Evolutionary conservation across 352 stramenopile genomes (phyloP), one percentile per base, ranked within the genome.

Genomic region (Phytophthora nicotianae): DNA sequence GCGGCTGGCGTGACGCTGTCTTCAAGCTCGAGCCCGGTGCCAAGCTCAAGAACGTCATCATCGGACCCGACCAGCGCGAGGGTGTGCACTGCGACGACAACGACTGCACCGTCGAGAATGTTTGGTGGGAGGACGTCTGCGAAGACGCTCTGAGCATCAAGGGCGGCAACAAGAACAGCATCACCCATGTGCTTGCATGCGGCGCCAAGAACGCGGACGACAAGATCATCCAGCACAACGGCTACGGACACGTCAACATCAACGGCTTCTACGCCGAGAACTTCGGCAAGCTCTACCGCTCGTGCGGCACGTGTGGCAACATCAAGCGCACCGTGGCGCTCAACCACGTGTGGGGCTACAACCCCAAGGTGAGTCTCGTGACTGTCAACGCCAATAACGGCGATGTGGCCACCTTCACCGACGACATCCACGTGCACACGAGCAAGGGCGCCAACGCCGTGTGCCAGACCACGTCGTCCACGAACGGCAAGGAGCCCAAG

Each of bases 201-300:
- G 63, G 61, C 17, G 58, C 65, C 38, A 57, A 52, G 45, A 48
- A 62, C 33, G 66, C 66, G 19, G 61, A 76, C 21, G 59, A 86
- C 74, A 86, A 86, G 63, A 50, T 72, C 58, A 70, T 79, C 50
- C 70, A 79, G 54, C 67, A 75, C 57, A 79, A 79, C 20, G 70
- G 67, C 50, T 65, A 68, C 42, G 70, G 70, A 19, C 63, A 62
- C 46, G 70, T 78, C 56, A 75, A 67, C 43, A 75, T 78, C 64
- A 65, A 78, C 48, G 63, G 65, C 42, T 78, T 78, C 61, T 78
- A 75, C 61, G 66, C 54, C n/a, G 46, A 78, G 59, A 64, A 78
- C 59, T 78, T 51, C 26, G 29, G 29, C 8, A 35, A 35, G 29
- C 29, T 35, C 9, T 35, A 35, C 29, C 29, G 29, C 9, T 35